Evolutionary conservation across 2,329 filamentous ascomycete genomes (phyloP), one percentile per base, ranked within the genome.

Genomic region (Cercospora canescens): DNA sequence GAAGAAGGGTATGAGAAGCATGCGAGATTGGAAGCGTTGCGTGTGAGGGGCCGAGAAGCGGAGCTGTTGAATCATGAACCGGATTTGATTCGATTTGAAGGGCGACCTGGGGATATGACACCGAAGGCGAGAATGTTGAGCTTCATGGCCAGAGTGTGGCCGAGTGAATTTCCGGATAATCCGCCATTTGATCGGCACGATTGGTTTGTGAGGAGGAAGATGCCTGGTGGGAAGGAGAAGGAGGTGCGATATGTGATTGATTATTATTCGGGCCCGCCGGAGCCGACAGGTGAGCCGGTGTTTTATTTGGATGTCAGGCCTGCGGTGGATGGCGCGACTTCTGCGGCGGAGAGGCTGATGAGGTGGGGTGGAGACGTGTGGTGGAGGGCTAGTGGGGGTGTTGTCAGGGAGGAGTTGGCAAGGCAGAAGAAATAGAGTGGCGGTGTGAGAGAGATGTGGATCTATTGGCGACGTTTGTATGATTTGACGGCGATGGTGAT

Each of bases 111-210:
- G 73, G 95, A 98, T 37, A 85, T 93, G 80, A 98, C 94, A 7
- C 95, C 95, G 24, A 97, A 97, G 82, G 93, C 93, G 2, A 88
- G 89, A 39, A 91, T 98, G 80, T 81, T 96, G 71, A 91, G 94
- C 79, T 84, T 93, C 60, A 80, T 97, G 76, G 92, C 91, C 4
- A 88, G 87, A 83, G 75, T 94, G 21, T 96, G 92, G 77, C 95
- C 95, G 0, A 82, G 86, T 66, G 90, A 89, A 74, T 99, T 91
- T 80, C 90, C 82, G 5, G 89, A 90, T 7, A 90, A 93, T 61
- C 91, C 93, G 11, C 95, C 95, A 1, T 99, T 99, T 74, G 95
- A 99, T 79, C 88, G 95, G 68, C 95, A 99, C 78, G 95, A 99
- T 78, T 99, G 95, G 95, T 98, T 90, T 76, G 91, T 99, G 48